Conservation (phyloP, 495 filamentous ascomycete species). For the Talaromyces wortmannii region DNA sequence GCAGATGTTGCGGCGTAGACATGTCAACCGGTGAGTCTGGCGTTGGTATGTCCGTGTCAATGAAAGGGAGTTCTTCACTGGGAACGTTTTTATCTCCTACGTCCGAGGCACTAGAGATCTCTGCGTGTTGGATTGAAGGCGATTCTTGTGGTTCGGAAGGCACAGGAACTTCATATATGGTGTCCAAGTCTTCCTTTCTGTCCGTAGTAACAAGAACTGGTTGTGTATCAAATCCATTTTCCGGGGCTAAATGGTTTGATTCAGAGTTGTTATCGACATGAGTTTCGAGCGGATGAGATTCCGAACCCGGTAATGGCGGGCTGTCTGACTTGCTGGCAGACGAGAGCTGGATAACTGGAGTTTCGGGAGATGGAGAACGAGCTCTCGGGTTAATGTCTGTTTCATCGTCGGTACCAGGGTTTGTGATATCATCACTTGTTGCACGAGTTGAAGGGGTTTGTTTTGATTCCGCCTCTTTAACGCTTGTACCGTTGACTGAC, state of each 20-base stretch:
- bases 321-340: background rate
- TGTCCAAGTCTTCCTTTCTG: background rate
- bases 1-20: background rate
- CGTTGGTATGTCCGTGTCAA: background rate
- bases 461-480: too few species aligned
- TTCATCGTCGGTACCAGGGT: too few species aligned
- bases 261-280: background rate
- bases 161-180: background rate
- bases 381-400: too few species aligned
- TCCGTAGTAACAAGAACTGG: background rate
- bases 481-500: too few species aligned
- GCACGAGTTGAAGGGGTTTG: too few species aligned
- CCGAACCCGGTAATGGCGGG: background rate
- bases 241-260: background rate
- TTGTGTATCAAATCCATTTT: background rate
- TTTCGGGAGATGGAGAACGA: too few species aligned
- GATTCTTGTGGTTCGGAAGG: background rate
- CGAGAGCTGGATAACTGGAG: too few species aligned
- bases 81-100: background rate
- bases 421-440: too few species aligned
- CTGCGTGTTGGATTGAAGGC: background rate
- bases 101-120: background rate
- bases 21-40: background rate
- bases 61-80: background rate
- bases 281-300: background rate